Evolutionary conservation across 257 asterid species (phyloP), one percentile per base, ranked within the genome.

Genomic region (Petunia secreta): DNA sequence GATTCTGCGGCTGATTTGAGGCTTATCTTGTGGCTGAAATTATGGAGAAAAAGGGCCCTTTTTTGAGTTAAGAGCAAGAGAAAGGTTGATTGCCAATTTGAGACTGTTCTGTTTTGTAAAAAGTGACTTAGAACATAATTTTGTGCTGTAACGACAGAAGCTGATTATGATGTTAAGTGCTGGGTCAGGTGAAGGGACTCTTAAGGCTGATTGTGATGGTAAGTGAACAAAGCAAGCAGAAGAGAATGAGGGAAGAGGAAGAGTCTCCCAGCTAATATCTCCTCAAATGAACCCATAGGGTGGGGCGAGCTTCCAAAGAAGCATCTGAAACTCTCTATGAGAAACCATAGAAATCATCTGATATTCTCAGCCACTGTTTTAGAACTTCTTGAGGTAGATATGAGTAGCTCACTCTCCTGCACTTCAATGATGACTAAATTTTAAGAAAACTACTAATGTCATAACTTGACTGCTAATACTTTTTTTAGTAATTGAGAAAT

Each of bases 171-270:
- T 50, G n/a, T 46, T 46, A 46, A 46, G 77, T 69, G 15, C 11
- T 69, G 77, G 59, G 77, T 69, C 46, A 69, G 57, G 77, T 46
- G 77, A 69, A 69, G 43, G 16, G 11, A 44, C 76, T 68, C 41
- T 68, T 68, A 16, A 34, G 76, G 76, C 4, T 43, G 15, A 8
- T n/a, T 68, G 39, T n/a, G 76, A 9, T 68, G 41, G 9, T 37
- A 46, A 69, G 40, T 69, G 59, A 58, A 69, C 43, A 46, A 69
- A 46, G 59, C 77, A 69, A 69, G 77, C 2, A 25, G 59, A 69
- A 46, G 25, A 69, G 59, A 46, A 69, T 48, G 59, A 69, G 43
- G 77, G 25, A 48, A 46, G 59, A 46, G 1, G 1, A 50, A 10
- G 40, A 69, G 25, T 69, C 16, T 46, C 16, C 59, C 8, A 16